These are phyloP conservation scores for Zygotorulaspora sp. DNA, from an alignment of 805 yeast species.

Conservation along the genomic window DNA sequence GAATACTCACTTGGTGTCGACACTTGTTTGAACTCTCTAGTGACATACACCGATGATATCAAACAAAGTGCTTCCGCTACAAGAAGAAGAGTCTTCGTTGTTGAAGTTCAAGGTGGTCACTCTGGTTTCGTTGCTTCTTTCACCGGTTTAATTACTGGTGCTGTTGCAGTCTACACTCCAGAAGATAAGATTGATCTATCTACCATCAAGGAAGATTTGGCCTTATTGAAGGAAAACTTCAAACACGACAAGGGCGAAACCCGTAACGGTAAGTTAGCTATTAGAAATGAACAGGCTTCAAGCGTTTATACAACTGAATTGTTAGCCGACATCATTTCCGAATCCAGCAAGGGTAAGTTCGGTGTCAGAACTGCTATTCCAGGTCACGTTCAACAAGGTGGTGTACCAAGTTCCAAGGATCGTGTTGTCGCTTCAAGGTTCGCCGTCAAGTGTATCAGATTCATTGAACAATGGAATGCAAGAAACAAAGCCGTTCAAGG, in stretches of 20 bases:
- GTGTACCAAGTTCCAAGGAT: conserved; percentile 90
- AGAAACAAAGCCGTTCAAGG: conserved; percentile 31
- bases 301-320: conserved; percentile 75
- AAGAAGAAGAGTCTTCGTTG: conserved; percentile 89
- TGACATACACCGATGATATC: conserved; percentile 89
- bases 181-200: conserved; percentile 70
- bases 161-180: conserved; percentile 86
- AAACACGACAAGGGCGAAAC: conserved; percentile 69
- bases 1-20: conserved; percentile 94
- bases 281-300: conserved; percentile 82
- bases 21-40: conserved; percentile 88
- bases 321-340: conserved; percentile 76
- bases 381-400: conserved; percentile 98
- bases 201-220: conserved; percentile 72
- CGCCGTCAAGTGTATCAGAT: conserved; percentile 85
- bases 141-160: conserved; percentile 83
- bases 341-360: conserved; percentile 69
- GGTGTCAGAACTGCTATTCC: conserved; percentile 95
- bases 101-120: conserved; percentile 97
- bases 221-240: conserved; percentile 61
- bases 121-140: conserved; percentile 90
- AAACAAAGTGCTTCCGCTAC: conserved; percentile 94
- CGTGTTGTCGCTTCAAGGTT: conserved; percentile 84
- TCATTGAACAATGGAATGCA: conserved; percentile 62
- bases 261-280: conserved; percentile 78